A percentile compares a stretch with the other conserved stretches of the same genome.
These are phyloP conservation scores for Xylariaceae sp. DNA, from an alignment of 2,329 filamentous ascomycete species.

Conservation along the genomic window DNA sequence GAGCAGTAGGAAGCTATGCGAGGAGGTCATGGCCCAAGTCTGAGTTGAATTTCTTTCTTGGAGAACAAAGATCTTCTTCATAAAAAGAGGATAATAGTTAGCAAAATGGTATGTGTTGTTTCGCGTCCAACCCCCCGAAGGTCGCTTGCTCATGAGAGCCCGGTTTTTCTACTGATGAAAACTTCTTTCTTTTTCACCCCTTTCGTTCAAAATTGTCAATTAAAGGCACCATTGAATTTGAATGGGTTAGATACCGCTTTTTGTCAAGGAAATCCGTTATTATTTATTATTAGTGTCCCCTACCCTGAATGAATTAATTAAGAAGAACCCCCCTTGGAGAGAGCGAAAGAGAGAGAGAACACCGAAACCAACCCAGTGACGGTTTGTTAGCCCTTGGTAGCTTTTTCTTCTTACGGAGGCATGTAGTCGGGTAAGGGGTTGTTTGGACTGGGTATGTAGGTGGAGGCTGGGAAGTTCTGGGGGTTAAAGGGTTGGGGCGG, in stretches of 20 bases:
- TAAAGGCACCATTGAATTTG: not conserved
- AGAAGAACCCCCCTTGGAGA: not conserved
- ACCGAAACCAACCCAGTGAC: not conserved
- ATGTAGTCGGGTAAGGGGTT: slow-evolving; percentile 17
- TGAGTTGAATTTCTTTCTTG: not conserved
- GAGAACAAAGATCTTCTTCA: not conserved
- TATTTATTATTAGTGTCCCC: not conserved
- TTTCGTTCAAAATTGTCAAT: not conserved
- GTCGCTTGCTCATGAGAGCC: too few relatives aligned
- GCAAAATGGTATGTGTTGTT: not conserved
- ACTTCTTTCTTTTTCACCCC: not conserved
- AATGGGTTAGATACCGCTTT: not conserved
- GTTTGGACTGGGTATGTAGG: slow-evolving; percentile 12
- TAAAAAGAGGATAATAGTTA: too few relatives aligned
- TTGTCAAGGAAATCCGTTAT: not conserved
- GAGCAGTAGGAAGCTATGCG: slow-evolving; percentile 36
- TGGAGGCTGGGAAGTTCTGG: slow-evolving; percentile 3
- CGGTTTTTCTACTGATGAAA: too few relatives aligned
- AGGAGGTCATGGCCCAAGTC: slow-evolving; percentile 25
- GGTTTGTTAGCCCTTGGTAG: not conserved
- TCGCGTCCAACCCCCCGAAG: too few relatives aligned
- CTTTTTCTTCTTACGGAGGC: slow-evolving; percentile 8
- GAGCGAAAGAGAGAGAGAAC: not conserved
- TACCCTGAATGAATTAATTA: not conserved
- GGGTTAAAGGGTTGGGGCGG: slow-evolving; percentile 10